Percentiles rank a stretch among this genome's conserved stretches.
phyloP scores from a whole-genome alignment of 148 eudicot genomes.

The Fagopyrum tataricum region DNA sequence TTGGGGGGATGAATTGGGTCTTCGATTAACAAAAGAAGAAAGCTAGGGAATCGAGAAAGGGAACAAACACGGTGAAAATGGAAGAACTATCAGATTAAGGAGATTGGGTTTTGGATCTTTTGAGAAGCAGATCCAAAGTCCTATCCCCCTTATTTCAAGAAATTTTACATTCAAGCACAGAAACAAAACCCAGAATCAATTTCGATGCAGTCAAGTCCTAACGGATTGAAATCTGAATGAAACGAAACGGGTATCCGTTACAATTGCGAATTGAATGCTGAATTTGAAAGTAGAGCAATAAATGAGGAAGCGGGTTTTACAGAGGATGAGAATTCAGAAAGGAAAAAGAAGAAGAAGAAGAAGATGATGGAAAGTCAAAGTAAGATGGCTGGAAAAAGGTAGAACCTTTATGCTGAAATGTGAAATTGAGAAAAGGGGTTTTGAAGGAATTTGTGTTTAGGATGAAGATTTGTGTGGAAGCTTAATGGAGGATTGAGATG shows the following conservation, averaged over 20 bases:
- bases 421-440: not conserved
- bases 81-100: not conserved
- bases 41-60: not conserved
- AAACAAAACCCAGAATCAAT: not conserved
- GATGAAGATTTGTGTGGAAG: not conserved
- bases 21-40: slow-evolving; percentile 1
- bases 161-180: not conserved
- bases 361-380: slow-evolving; percentile 8
- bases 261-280: not conserved
- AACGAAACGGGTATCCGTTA: not conserved
- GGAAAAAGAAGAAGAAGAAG: not conserved
- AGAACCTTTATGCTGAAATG: not conserved
- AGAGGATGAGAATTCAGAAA: not conserved
- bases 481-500: not conserved
- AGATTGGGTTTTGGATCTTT: not conserved
- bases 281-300: not conserved
- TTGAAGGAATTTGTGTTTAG: not conserved
- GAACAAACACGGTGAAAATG: not conserved
- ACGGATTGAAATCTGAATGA: not conserved
- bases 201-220: not conserved
- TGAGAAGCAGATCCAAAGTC: not conserved
- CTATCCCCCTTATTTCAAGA: not conserved
- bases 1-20: slow-evolving; percentile 2
- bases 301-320: not conserved
- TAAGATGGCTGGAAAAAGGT: not conserved